phyloP scores from a whole-genome alignment of 805 yeast genomes.

The Komagataella pseudopastoris region DNA sequence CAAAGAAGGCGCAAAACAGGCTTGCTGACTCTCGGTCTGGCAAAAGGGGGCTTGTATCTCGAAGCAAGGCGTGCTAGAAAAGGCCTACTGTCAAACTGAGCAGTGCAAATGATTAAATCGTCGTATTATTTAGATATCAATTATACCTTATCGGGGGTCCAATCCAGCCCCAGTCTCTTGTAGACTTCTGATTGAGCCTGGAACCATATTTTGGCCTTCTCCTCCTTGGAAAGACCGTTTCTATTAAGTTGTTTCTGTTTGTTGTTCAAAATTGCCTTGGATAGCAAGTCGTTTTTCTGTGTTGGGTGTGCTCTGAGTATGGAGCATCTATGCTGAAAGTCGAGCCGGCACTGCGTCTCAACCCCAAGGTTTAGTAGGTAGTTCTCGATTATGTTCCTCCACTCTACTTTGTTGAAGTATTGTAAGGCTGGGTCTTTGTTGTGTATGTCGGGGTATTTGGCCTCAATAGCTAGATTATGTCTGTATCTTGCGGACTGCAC shows the following conservation, averaged over 20 bases:
- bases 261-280: conserved; percentile 3
- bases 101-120: not conserved
- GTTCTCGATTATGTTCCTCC: conserved; percentile 67
- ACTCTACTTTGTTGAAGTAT: conserved; percentile 28
- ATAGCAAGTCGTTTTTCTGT: conserved; percentile 17
- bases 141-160: conserved; percentile 30
- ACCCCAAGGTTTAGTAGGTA: conserved; percentile 50
- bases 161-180: conserved; percentile 42
- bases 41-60: too few species aligned
- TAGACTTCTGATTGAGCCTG: conserved; percentile 50
- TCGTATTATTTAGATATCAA: not conserved
- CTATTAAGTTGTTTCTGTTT: conserved; percentile 11
- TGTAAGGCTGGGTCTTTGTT: conserved; percentile 5
- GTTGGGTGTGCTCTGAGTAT: conserved; percentile 23
- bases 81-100: not conserved
- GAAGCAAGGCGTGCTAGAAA: too few species aligned
- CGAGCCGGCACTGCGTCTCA: conserved; percentile 57
- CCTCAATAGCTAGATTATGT: conserved; percentile 18
- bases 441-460: conserved; percentile 10
- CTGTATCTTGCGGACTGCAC: conserved; percentile 42
- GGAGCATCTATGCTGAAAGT: conserved; percentile 40
- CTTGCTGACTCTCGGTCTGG: not conserved
- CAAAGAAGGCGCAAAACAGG: too few species aligned
- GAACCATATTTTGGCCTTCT: conserved; percentile 48
- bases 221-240: conserved; percentile 34